Conservation (phyloP, 2,329 filamentous ascomycete genomes). For the Endocalyx cinctus region DNA sequence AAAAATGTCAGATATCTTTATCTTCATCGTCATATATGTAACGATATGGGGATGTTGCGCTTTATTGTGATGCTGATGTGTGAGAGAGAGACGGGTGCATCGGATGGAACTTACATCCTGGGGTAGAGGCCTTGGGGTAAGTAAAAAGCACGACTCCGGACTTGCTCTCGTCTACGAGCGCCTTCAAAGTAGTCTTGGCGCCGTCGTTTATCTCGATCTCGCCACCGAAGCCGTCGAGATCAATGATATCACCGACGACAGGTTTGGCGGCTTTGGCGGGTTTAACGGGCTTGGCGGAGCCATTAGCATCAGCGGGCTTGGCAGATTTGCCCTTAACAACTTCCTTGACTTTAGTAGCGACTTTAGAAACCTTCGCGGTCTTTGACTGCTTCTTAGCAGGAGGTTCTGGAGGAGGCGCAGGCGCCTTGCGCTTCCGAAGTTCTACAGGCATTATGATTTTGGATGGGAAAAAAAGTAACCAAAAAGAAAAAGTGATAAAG, state of each 20-base stretch:
- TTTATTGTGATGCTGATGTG: too few species aligned
- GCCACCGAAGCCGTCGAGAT: slow-evolving; percentile 57
- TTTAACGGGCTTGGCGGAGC: slow-evolving; percentile 33
- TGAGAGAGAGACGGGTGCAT: slow-evolving; percentile 3
- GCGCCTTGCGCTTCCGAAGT: slow-evolving; percentile 42
- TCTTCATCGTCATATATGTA: too few species aligned
- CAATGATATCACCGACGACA: slow-evolving; percentile 50
- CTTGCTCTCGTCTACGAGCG: slow-evolving; percentile 78
- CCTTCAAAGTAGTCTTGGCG: slow-evolving; percentile 70
- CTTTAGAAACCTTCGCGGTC: slow-evolving; percentile 33
- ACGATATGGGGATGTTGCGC: too few species aligned
- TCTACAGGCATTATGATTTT: slow-evolving; percentile 38
- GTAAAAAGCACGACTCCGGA: slow-evolving; percentile 88
- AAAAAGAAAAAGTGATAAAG: slow-evolving; percentile 8
- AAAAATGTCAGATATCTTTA: too few species aligned
- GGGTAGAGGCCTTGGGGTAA: slow-evolving; percentile 91
- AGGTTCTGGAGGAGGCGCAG: slow-evolving; percentile 32
- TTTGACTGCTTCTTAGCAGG: slow-evolving; percentile 39
- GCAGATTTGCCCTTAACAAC: slow-evolving; percentile 22
- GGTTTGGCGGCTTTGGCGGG: slow-evolving; percentile 40
- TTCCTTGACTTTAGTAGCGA: slow-evolving; percentile 33
- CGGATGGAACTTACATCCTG: slow-evolving; percentile 72
- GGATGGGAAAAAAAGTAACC: too few species aligned
- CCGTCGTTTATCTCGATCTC: slow-evolving; percentile 85
- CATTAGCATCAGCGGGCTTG: slow-evolving; percentile 25